Conservation (phyloP, 2,329 filamentous ascomycete genomes). For the Capronia epimyces region DNA sequence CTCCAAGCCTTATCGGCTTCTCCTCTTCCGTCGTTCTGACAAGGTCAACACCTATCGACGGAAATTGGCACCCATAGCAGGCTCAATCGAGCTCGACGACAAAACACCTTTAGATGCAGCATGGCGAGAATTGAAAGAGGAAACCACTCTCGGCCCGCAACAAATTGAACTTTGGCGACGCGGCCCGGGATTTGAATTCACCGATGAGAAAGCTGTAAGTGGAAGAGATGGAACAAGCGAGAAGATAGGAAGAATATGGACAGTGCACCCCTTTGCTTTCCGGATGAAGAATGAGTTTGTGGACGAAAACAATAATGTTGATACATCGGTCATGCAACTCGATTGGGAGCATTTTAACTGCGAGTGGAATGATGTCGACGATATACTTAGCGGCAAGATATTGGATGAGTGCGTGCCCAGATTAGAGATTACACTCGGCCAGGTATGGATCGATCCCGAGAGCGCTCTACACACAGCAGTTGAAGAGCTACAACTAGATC, state of each 20-base stretch:
- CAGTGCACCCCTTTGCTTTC: conserved; percentile 57
- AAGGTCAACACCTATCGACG: conserved; percentile 57
- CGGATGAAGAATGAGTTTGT: conserved; percentile 19
- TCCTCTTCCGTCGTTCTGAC: conserved; percentile 57
- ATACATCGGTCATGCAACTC: conserved; percentile 47
- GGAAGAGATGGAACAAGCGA: conserved; percentile 8
- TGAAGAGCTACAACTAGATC: conserved; percentile 49
- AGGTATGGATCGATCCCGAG: conserved; percentile 56
- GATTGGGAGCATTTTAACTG: conserved; percentile 60
- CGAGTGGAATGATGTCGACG: conserved; percentile 52
- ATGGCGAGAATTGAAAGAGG: conserved; percentile 58
- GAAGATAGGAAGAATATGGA: conserved; percentile 43
- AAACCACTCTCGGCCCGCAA: conserved; percentile 50
- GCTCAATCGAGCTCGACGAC: conserved; percentile 54
- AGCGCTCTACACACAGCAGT: conserved; percentile 38
- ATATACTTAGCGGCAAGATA: conserved; percentile 35
- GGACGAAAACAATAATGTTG: conserved; percentile 33
- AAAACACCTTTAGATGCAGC: conserved; percentile 52
- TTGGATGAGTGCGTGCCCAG: conserved; percentile 53
- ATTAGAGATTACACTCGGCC: conserved; percentile 52
- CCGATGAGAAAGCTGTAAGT: conserved; percentile 43
- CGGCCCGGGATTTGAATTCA: conserved; percentile 56
- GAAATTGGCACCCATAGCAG: conserved; percentile 58
- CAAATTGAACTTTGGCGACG: conserved; percentile 50
- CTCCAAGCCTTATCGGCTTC: conserved; percentile 41